Evolutionary conservation across 768 basidiomycete genomes (phyloP).

Genomic region (Collybiopsis confluens): DNA sequence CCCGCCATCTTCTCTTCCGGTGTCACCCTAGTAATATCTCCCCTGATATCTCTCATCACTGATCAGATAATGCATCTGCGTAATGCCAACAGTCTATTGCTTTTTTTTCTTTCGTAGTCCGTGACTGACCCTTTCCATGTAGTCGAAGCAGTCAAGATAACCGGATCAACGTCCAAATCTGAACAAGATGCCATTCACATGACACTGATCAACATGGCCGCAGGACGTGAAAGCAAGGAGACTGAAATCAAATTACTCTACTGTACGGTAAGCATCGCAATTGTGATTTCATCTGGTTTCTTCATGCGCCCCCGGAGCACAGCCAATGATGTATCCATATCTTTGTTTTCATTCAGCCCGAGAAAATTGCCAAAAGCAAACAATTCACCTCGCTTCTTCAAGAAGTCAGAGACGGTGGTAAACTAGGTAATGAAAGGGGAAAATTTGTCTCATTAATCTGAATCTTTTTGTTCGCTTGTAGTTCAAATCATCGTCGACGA

Average conservation of each 20-base stretch:
- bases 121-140: not conserved
- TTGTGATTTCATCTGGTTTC: not conserved
- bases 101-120: too few relatives aligned
- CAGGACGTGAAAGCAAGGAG: constrained; percentile 18
- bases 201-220: constrained; percentile 46
- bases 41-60: constrained; percentile 72
- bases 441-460: not conserved
- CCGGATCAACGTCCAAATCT: constrained; percentile 55
- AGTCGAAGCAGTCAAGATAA: constrained; percentile 81
- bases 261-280: constrained; percentile 81
- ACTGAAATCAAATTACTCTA: constrained; percentile 73
- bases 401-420: constrained; percentile 55
- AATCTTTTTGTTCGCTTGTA: constrained; percentile 20
- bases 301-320: not conserved
- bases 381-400: constrained; percentile 59
- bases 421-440: too few relatives aligned
- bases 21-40: constrained; percentile 84
- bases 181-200: constrained; percentile 45
- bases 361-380: constrained; percentile 78
- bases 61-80: constrained; percentile 77
- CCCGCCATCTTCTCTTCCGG: constrained; percentile 78
- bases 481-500: constrained; percentile 88
- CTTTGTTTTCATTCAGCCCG: constrained; percentile 59
- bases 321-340: too few relatives aligned
- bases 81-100: constrained; percentile 54